Evolutionary conservation across 1,284 basidiomycete genomes (phyloP), one percentile per base, ranked within the genome.

Genomic region (Puccinia polysora): DNA sequence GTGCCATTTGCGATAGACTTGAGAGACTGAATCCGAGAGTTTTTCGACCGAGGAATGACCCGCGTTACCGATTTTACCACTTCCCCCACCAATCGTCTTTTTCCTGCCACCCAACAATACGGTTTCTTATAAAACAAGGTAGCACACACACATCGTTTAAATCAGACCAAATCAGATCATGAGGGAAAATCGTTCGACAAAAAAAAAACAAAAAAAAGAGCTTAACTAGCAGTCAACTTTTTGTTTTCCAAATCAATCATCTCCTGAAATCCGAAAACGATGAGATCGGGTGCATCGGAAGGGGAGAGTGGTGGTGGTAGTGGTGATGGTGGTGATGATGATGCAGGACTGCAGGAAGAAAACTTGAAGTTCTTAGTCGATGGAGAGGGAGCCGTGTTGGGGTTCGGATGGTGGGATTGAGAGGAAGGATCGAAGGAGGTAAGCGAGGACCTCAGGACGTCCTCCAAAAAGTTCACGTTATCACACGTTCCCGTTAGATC

Each of bases 231-330:
- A 0, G 89, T 89, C 80, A 97, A 87, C 80, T 88, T 92, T 74
- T 91, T 87, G 76, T 87, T 89, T 75, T 97, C 93, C 12, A 98
- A 84, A 78, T 97, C 92, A 74, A 98, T 90, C 47, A 97, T 85
- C 81, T 97, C 95, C 80, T 98, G 95, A 78, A 97, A 89, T 0
- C 93, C 93, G 78, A 97, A 96, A 1, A 87, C 86, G 76, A 98
- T 88, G 75, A 97, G 87, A 76, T 97, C 94, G 0, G 94, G 91
- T 7, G 83, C 80, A 20, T 20, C 38, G 20, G 52, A 23, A 55
- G 56, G n/a, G n/a, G n/a, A n/a, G n/a, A n/a, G n/a, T n/a, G n/a
- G n/a, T 69, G 91, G 91, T 91, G 75, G 5, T 34, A 30, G 30
- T 5, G 32, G 55, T 34, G 8, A 74, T 69, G 12, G 67, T 67